Base-by-base conservation (phyloP, 1,284 basidiomycete genomes). In the Cryptococcus sp. region DNA sequence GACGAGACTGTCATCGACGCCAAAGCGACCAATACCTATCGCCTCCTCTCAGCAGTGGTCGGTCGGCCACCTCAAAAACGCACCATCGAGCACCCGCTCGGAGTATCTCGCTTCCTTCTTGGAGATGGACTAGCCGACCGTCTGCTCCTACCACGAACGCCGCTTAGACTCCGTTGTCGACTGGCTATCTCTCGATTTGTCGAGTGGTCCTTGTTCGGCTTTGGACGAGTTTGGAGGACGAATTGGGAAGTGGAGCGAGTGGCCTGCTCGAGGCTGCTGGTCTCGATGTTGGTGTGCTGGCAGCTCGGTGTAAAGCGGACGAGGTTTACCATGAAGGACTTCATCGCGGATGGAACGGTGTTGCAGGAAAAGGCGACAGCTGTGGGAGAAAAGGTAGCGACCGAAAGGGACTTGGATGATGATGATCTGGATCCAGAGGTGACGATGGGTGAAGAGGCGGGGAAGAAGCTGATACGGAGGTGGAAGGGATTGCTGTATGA, bases 231-330 rank as follows among this genome's bases (percentile, higher is more conserved):
- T 16, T 54, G 51, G 41, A 36, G 25, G 24, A 33, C 23, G 6
- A n/a, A 52, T 26, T 60, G 58, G 58, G 58, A 60, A 37, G 43
- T 54, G 5, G 56, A 60, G 24, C 25, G 58, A 16, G 52, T 60
- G 16, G 43, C 24, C 3, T 42, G 48, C 5, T 58, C 58, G 2
- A 25, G 56, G 16, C 35, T 52, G 39, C 26, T 60, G 19, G 31
- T 60, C 4, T n/a, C 31, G 10, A 60, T 60, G 58, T 46, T 60
- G 22, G 54, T 60, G 6, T 54, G 53, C 24, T 58, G 58, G 56
- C 56, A 58, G 35, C 46, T 60, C 4, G 58, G 58, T 4, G 44
- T 48, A 3, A 47, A 43, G 23, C 34, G 58, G 43, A 60, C 58
- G 5, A 53, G 46, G 36, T 60, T 60, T 39, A 58, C 56, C 16